Evolutionary conservation across 768 basidiomycete species (phyloP), one percentile per base, ranked within the genome.

Genomic region (Pisolithus tinctorius): DNA sequence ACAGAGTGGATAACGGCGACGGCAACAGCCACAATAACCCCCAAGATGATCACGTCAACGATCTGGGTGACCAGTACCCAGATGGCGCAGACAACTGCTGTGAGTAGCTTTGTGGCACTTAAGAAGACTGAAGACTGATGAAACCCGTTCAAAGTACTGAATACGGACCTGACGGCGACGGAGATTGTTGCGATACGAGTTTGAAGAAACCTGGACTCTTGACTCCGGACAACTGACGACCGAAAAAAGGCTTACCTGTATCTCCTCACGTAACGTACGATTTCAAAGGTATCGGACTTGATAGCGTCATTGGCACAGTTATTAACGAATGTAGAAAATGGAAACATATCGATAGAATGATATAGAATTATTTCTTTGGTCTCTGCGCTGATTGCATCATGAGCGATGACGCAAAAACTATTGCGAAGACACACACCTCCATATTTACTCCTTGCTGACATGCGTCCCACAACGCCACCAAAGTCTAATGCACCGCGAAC

Each of bases 401-500:
- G 46, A 49, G 49, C 29, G 37, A 52, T 26, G 4, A 3, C 30
- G 4, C 7, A 48, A 26, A 36, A 45, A 34, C 47, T 17, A 47
- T 6, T 9, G 46, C 8, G n/a, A 10, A 34, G 23, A 29, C 0
- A 69, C 76, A 25, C 67, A 93, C 93, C 88, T 68, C 86, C 96
- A 65, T 97, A 99, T 78, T 83, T 85, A 74, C 93, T 96, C 57
- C 96, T 80, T 36, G 86, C 80, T 14, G 78, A 83, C 42, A 77
- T 76, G 59, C 96, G 78, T 49, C 86, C 87, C 8, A 90, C 86
- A 14, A 99, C 96, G 45, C 88, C 93, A 49, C 84, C 84, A 52
- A 95, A 84, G 73, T 99, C 95, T 38, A 93, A 69, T 31, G 92
- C 87, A 34, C 96, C 96, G 61, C 96, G 82, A 7, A 98, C 86